Conservation (phyloP, 768 basidiomycete genomes). For the Botryobasidium botryosum region DNA sequence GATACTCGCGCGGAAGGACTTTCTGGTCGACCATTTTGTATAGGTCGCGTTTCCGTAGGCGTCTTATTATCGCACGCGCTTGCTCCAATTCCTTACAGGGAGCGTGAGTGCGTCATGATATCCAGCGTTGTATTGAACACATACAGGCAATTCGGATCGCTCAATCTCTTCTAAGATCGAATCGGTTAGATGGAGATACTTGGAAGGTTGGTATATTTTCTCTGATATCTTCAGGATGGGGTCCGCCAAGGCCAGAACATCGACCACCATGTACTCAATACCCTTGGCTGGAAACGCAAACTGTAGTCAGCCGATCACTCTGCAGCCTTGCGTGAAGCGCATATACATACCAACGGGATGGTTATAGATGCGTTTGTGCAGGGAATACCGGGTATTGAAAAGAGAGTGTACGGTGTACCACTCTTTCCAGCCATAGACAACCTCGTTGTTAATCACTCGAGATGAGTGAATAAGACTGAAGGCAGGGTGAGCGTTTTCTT, state of each 20-base stretch:
- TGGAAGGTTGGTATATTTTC: conserved; percentile 36
- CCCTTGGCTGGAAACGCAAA: conserved; percentile 37
- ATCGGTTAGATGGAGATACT: conserved; percentile 52
- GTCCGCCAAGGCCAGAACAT: conserved; percentile 56
- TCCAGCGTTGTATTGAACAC: conserved; percentile 11
- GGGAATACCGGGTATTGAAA: conserved; percentile 52
- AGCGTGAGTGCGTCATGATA: not conserved
- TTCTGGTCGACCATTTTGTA: conserved; percentile 58
- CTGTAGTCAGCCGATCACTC: not conserved
- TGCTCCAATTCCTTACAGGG: conserved; percentile 35
- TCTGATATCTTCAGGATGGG: conserved; percentile 41
- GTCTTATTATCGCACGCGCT: conserved; percentile 42
- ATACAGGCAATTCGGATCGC: conserved; percentile 31
- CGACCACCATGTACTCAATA: conserved; percentile 74
- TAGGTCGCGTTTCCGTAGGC: conserved; percentile 44
- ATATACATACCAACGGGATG: conserved; percentile 35
- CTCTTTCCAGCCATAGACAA: conserved; percentile 73
- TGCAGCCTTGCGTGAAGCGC: not conserved
- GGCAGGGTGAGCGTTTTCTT: not conserved
- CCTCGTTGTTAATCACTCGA: conserved; percentile 53
- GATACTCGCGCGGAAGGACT: conserved; percentile 24
- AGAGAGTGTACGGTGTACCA: conserved; percentile 60
- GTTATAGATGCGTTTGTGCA: conserved; percentile 73
- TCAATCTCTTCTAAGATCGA: conserved; percentile 46
- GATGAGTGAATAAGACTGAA: conserved; percentile 54